Conservation (phyloP, 345 rosid species). For the Kernera saxatilis region DNA sequence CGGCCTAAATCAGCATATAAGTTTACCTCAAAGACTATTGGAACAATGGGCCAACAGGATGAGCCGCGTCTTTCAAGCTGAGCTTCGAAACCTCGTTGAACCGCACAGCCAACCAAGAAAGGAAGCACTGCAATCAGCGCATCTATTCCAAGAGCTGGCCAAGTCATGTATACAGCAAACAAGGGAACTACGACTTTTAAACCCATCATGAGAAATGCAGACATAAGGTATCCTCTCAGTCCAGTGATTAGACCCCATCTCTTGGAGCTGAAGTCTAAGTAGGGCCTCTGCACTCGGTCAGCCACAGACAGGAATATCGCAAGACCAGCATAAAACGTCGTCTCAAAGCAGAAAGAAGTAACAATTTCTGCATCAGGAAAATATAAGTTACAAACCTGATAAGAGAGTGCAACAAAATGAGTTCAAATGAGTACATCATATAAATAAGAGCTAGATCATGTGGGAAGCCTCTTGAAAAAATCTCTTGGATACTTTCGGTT, state of each 20-base stretch:
- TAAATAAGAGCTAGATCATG: neutral
- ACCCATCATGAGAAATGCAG: slow-evolving; percentile 58
- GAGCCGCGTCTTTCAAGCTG: slow-evolving; percentile 49
- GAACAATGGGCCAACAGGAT: slow-evolving; percentile 82
- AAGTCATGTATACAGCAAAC: slow-evolving; percentile 49
- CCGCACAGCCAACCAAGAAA: slow-evolving; percentile 63
- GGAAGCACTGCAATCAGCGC: slow-evolving; percentile 66
- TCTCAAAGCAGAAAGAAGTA: slow-evolving; percentile 54
- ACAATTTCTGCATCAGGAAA: slow-evolving; percentile 52
- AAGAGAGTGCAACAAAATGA: neutral
- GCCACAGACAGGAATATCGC: slow-evolving; percentile 58
- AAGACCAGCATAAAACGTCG: slow-evolving; percentile 66
- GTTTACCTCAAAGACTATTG: slow-evolving; percentile 75
- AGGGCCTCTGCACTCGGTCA: slow-evolving; percentile 68
- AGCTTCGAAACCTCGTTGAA: slow-evolving; percentile 59
- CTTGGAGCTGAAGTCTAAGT: slow-evolving; percentile 70
- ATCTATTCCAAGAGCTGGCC: slow-evolving; percentile 67
- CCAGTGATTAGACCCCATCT: slow-evolving; percentile 93
- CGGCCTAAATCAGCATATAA: neutral
- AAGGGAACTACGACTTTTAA: slow-evolving; percentile 59
- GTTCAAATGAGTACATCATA: neutral
- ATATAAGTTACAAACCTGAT: neutral
- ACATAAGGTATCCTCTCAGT: slow-evolving; percentile 60
- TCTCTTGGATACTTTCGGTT: neutral
- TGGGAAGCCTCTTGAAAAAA: neutral